phyloP scores from a whole-genome alignment of 164 flowering plant species.

The Cinnamomum micranthum region DNA sequence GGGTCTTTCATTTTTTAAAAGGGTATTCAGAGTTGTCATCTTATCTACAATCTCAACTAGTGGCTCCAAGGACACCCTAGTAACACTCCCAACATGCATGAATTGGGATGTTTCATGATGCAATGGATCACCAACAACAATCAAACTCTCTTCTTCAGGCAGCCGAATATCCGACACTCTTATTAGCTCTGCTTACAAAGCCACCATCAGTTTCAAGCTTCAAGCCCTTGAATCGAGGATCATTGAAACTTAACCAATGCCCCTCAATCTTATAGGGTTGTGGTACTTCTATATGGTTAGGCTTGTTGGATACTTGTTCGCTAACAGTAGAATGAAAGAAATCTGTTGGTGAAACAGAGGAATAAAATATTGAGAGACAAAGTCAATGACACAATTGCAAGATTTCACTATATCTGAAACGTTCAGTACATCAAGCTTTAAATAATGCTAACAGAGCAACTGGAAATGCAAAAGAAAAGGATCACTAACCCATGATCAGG shows the following conservation, averaged over 20 bases:
- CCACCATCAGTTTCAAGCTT: constrained; percentile 23
- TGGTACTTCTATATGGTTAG: constrained; percentile 16
- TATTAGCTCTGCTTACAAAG: constrained; percentile 24
- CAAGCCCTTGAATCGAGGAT: constrained; percentile 29
- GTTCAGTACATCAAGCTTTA: no score
- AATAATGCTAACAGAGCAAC: no score
- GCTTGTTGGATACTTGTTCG: constrained; percentile 18
- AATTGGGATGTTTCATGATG: constrained; percentile 26
- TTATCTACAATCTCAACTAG: constrained; percentile 41
- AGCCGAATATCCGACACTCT: constrained; percentile 33
- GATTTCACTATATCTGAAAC: no score
- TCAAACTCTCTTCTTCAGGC: constrained; percentile 75
- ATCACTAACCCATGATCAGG: no score
- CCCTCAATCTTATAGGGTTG: constrained; percentile 32
- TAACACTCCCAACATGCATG: constrained; percentile 20
- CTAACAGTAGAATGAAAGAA: constrained; percentile 13
- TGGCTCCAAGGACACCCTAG: constrained; percentile 15
- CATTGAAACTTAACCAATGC: constrained; percentile 36
- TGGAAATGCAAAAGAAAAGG: no score
- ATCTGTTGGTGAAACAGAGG: no score
- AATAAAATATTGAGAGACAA: no score
- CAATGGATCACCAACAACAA: constrained; percentile 31
- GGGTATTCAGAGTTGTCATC: constrained; percentile 43
- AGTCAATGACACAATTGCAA: no score
- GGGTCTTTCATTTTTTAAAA: constrained; percentile 37